Base-by-base conservation (phyloP, 805 yeast genomes). In the Candida maesae region DNA sequence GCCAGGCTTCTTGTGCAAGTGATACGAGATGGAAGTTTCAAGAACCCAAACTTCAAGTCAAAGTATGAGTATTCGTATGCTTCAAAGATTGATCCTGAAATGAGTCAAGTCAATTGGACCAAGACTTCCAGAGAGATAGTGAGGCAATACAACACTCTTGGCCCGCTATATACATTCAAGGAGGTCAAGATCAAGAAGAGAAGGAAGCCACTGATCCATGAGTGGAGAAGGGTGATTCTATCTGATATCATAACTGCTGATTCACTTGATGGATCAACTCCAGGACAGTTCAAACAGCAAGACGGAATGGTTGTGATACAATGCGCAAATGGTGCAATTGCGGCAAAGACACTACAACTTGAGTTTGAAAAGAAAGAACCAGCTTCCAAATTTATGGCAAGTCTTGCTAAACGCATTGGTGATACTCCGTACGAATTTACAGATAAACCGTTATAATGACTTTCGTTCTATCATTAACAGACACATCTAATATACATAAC, bases 281-380 rank as follows among this genome's bases (percentile, higher is more conserved):
- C 60, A 6, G 71, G 71, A 2, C 50, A 52, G 8, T 71, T 70
- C 44, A 20, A n/a, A 1, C 44, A 55, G 10, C 44, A 44, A 13
- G 52, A 46, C 12, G 46, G 39, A 2, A 49, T 44, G 1, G 29
- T 81, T 0, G 23, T 67, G 0, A 60, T 79, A 0, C 68, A 67
- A 37, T 72, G 84, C 2, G 6, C 26, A 0, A 75, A 72, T 45
- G 78, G 79, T 0, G 50, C 39, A 12, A 45, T 84, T 1, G 33
- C 59, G 0, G 66, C 65, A 0, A 56, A 54, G 0, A 40, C 36
- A 3, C 41, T 81, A 8, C 81, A 77, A 45, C 67, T 80, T 35
- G 86, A 83, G 58, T 79, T 78, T 16, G 74, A 68, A 45, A 61
- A 62, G 8, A 55, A 62, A 6, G 85, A 81, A 51, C 47, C 53